A percentile compares a stretch with the other conserved stretches of the same genome.
Evolutionary conservation across 2,329 filamentous ascomycete species (phyloP).

Genomic region (Acrodontium crateriforme): DNA sequence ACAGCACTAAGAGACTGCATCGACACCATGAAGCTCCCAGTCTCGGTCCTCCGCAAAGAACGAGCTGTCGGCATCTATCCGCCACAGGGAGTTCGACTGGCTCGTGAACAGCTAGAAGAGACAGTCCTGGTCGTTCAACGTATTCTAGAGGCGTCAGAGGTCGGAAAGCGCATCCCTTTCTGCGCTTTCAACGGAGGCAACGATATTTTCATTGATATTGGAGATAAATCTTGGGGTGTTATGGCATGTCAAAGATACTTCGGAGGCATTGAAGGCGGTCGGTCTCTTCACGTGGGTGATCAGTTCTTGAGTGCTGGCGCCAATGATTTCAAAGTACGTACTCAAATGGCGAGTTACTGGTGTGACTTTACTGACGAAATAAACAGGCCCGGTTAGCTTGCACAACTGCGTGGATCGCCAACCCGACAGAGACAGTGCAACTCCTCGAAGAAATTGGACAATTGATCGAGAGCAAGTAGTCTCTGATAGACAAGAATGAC

Average conservation of each 20-base stretch:
- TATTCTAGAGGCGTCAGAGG: constrained; percentile 67
- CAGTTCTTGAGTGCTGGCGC: constrained; percentile 91
- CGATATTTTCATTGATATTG: constrained; percentile 96
- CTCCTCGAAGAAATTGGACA: constrained; percentile 65
- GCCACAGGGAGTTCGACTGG: constrained; percentile 33
- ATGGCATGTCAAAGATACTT: constrained; percentile 86
- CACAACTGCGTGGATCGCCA: constrained; percentile 95
- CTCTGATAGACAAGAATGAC: too few relatives aligned
- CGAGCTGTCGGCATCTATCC: constrained; percentile 44
- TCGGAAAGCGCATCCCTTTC: constrained; percentile 62
- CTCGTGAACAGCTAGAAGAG: constrained; percentile 82
- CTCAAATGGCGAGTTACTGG: neutral
- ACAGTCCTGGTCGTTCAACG: constrained; percentile 91
- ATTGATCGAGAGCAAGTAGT: too few relatives aligned
- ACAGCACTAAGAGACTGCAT: constrained; percentile 70
- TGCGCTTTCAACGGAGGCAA: constrained; percentile 97
- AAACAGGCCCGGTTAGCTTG: constrained; percentile 63
- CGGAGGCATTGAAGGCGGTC: constrained; percentile 56
- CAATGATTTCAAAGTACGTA: constrained; percentile 77
- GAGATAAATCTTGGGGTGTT: constrained; percentile 94
- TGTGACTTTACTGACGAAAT: constrained; percentile 4
- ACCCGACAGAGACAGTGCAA: constrained; percentile 76
- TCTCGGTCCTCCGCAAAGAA: constrained; percentile 72
- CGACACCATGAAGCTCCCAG: constrained; percentile 63
- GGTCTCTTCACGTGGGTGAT: constrained; percentile 85